Evolutionary conservation across 2,329 filamentous ascomycete species (phyloP).

Genomic region (Shiraia sp.): DNA sequence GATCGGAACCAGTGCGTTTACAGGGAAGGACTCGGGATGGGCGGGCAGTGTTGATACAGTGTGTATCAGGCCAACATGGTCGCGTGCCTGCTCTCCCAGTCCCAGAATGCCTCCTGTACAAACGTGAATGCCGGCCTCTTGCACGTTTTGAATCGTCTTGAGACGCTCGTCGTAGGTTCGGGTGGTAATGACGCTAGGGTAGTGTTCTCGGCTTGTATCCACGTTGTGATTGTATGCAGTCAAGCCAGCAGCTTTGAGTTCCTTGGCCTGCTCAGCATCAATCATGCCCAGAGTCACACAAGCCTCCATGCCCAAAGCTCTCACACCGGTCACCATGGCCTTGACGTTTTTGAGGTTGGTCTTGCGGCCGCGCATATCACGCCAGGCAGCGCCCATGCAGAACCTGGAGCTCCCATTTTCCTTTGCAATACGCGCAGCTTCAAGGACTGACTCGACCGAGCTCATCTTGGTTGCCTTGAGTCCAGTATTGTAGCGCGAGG

Average conservation of each 20-base stretch:
- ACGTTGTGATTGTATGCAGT: conserved; percentile 96
- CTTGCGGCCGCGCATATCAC: conserved; percentile 90
- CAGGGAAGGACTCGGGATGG: conserved; percentile 89
- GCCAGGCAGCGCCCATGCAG: conserved; percentile 94
- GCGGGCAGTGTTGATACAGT: conserved; percentile 78
- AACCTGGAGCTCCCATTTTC: conserved; percentile 86
- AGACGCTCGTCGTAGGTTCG: conserved; percentile 85
- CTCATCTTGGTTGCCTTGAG: conserved; percentile 80
- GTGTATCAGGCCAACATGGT: conserved; percentile 81
- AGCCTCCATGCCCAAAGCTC: conserved; percentile 81
- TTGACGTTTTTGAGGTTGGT: conserved; percentile 82
- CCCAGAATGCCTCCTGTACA: conserved; percentile 90
- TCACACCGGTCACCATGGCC: conserved; percentile 81
- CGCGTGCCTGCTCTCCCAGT: conserved; percentile 75
- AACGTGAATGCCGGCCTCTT: conserved; percentile 84
- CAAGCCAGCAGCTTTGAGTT: conserved; percentile 80
- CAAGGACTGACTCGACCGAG: conserved; percentile 78
- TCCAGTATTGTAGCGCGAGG: conserved; percentile 77
- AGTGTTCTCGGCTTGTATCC: conserved; percentile 87
- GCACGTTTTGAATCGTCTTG: conserved; percentile 76
- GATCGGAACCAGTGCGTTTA: conserved; percentile 89
- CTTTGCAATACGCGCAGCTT: conserved; percentile 75
- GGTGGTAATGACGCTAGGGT: conserved; percentile 83
- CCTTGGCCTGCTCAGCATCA: conserved; percentile 75
- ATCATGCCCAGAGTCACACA: conserved; percentile 97